Evolutionary conservation across 2,329 filamentous ascomycete genomes (phyloP), one percentile per base, ranked within the genome.

Genomic region (Neurospora crassa): DNA sequence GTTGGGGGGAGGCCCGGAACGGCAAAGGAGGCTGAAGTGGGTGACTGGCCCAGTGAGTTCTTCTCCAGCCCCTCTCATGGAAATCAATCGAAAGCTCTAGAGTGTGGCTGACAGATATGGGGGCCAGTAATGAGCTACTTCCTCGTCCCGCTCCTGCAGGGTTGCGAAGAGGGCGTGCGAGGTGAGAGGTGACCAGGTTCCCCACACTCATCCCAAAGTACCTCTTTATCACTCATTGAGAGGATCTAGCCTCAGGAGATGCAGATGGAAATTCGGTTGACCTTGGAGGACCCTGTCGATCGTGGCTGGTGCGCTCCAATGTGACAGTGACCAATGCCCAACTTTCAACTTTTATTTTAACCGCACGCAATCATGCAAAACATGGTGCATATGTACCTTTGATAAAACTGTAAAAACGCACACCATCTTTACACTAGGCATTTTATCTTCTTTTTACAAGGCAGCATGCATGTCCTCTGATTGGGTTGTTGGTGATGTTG

Each of bases 21-120:
- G 53, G 53, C 53, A 29, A 37, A 63, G 53, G 53, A 63, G 53
- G 47, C 47, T 59, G 47, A 59, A 59, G 24, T 59, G 47, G 53
- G 24, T 63, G 53, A 63, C 24, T 63, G 29, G 53, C 53, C 53
- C 16, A 37, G 24, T 16, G 7, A 34, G 29, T 63, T 63, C 53
- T 63, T 63, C 71, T 74, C 75, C 75, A 76, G 76, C 74, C 76
- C 76, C 76, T 77, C 75, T 67, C 69, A 76, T 77, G 75, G 76
- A 77, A 77, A 74, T 74, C 74, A 63, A 76, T 77, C 72, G 76
- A 77, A 77, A 73, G 72, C 74, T 75, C 75, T 76, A 71, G 75
- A 76, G 71, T 73, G 74, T 76, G 76, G 76, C 75, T 76, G 74
- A 63, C 53, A 16, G 14, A n/a, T 16, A 18, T 34, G 53, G 29